phyloP scores from a whole-genome alignment of 305 asterid species.

The Galium porrigens region DNA sequence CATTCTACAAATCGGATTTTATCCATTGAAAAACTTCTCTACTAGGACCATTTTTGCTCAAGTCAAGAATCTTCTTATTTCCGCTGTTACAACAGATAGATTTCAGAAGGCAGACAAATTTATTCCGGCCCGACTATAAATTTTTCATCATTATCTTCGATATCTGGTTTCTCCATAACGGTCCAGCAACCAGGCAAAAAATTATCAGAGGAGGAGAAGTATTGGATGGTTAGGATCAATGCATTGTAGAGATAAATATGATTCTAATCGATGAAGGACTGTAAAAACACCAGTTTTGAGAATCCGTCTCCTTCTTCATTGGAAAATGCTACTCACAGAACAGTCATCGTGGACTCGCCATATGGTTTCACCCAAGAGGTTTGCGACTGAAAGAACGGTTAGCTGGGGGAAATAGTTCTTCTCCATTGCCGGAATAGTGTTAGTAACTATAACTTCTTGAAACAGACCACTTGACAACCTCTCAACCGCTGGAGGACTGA shows the following conservation, averaged over 20 bases:
- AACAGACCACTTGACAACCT: constrained; percentile 71
- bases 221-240: not conserved
- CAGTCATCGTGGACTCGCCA: constrained; percentile 84
- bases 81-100: not conserved
- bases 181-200: not conserved
- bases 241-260: not conserved
- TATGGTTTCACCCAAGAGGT: constrained; percentile 71
- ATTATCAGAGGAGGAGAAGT: not conserved
- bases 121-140: not conserved
- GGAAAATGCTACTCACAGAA: constrained; percentile 87
- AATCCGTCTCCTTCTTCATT: constrained; percentile 19
- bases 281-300: not conserved
- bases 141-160: not conserved
- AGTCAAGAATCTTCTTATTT: constrained; percentile 1
- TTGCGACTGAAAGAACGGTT: constrained; percentile 76
- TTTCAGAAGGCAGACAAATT: not conserved
- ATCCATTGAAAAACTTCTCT: not conserved
- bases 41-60: not conserved
- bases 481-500: constrained; percentile 81
- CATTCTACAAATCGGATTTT: constrained; percentile 4
- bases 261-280: not conserved
- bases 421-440: constrained; percentile 62
- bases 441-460: constrained; percentile 74
- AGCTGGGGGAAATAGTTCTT: constrained; percentile 61
- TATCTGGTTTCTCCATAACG: not conserved